Percentiles rank a stretch among this genome's conserved stretches.
These are phyloP conservation scores for Lathyrus aphaca DNA, from an alignment of 306 rosid species.

Conservation along the genomic window DNA sequence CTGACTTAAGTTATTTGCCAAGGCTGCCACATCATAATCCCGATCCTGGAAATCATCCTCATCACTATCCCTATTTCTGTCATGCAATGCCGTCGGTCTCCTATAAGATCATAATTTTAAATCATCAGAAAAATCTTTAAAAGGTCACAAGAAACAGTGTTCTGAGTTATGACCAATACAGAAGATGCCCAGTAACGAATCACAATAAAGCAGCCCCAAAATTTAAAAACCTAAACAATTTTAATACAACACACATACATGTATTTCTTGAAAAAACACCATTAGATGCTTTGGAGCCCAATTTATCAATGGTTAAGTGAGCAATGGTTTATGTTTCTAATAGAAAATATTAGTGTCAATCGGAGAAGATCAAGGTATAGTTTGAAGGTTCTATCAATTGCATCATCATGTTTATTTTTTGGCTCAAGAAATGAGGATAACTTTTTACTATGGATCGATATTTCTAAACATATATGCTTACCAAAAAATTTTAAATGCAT, in stretches of 20 bases:
- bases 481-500: not conserved
- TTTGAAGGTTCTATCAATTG: not conserved
- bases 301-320: not conserved
- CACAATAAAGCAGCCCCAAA: conserved; percentile 15
- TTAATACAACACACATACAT: conserved; percentile 7
- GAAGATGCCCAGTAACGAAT: conserved; percentile 20
- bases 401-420: not conserved
- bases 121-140: conserved; percentile 22
- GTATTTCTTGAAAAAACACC: not conserved
- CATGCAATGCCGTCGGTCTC: conserved; percentile 93
- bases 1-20: conserved; percentile 94
- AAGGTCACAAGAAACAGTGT: not conserved
- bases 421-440: conserved; percentile 12
- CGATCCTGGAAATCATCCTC: conserved; percentile 98
- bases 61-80: conserved; percentile 89
- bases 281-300: conserved; percentile 20
- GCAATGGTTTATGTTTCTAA: not conserved
- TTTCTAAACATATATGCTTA: not conserved
- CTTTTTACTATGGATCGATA: not conserved
- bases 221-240: not conserved
- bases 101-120: conserved; percentile 53
- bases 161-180: conserved; percentile 10
- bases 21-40: conserved; percentile 96
- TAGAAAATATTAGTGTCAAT: not conserved
- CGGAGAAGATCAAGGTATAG: conserved; percentile 2